Evolutionary conservation across 1,284 basidiomycete species (phyloP), one percentile per base, ranked within the genome.

Genomic region (Sporisorium scitamineum): DNA sequence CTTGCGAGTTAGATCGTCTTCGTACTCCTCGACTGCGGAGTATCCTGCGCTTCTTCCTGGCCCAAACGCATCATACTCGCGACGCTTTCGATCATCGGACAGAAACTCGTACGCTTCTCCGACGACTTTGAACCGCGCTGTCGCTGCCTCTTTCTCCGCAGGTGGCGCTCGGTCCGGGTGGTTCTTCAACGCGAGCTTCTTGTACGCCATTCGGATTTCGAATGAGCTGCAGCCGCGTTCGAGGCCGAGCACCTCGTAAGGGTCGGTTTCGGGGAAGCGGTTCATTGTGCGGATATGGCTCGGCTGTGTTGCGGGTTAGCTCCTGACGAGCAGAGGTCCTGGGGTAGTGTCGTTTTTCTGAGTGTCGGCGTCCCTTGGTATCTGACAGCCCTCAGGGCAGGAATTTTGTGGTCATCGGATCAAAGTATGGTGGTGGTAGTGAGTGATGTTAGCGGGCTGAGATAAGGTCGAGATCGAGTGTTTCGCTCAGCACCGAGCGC

Each of bases 41-140:
- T 50, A 66, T 10, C 22, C 26, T 24, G 32, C 31, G 20, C 20
- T 45, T 10, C 41, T 14, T 14, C 66, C 70, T 5, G 62, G 66
- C 11, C 59, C 56, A 22, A 60, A 70, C 0, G 53, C 39, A 57
- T 83, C 79, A 52, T 83, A 83, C 11, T 82, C 69, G 48, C 80
- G 58, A 1, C 78, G 68, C 29, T 72, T 71, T 5, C 74, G 61
- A 31, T 71, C 71, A 47, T 83, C 80, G 11, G 75, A 75, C 3
- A 83, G 60, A n/a, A 79, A 66, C 56, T 82, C 81, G 67, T 83
- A 83, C 0, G 82, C 82, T 59, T 83, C 80, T 13, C 78, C 80
- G 29, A 83, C 58, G 31, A 72, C 41, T 54, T 83, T 83, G 75
- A 83, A 83, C 0, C 67, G 34, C 2, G 79, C 64, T 0, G 80